phyloP scores from a whole-genome alignment of 2,329 filamentous ascomycete genomes.

The Neonectria coccinea region DNA sequence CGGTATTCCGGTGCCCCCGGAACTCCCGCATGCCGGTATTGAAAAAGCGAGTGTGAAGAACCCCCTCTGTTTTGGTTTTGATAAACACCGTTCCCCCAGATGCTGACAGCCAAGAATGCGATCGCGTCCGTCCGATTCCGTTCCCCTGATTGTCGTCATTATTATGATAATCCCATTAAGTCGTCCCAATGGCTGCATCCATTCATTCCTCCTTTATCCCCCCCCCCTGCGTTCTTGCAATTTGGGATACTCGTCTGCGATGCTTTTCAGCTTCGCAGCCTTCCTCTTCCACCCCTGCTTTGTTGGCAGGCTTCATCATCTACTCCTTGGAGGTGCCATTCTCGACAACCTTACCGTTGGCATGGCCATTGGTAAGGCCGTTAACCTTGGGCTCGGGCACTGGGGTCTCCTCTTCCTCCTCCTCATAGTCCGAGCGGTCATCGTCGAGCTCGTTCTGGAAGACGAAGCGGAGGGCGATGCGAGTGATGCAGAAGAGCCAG shows the following conservation, averaged over 20 bases:
- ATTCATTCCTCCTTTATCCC: constrained; percentile 7
- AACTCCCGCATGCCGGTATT: constrained; percentile 27
- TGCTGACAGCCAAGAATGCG: constrained; percentile 13
- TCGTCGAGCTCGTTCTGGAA: constrained; percentile 72
- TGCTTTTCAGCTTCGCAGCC: constrained; percentile 1
- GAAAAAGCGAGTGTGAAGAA: constrained; percentile 27
- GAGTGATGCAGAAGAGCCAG: constrained; percentile 82
- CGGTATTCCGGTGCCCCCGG: constrained; percentile 16
- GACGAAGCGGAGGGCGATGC: constrained; percentile 79
- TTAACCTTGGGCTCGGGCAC: constrained; percentile 44
- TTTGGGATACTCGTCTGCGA: constrained; percentile 1
- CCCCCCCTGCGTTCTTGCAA: constrained; percentile 10
- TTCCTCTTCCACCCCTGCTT: neutral
- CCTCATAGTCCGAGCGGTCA: constrained; percentile 77
- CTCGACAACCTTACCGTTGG: constrained; percentile 29
- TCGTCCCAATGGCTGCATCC: constrained; percentile 22
- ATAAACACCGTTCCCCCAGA: constrained; percentile 25
- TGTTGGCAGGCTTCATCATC: neutral
- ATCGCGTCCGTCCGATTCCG: constrained; percentile 12
- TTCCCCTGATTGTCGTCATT: constrained; percentile 21
- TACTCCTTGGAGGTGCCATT: constrained; percentile 35
- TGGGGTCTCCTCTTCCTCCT: constrained; percentile 66
- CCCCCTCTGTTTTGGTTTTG: constrained; percentile 15
- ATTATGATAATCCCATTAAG: constrained; percentile 26
- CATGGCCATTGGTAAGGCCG: constrained; percentile 22